Evolutionary conservation across 257 asterid genomes (phyloP).

Genomic region (Jasminum sambac): DNA sequence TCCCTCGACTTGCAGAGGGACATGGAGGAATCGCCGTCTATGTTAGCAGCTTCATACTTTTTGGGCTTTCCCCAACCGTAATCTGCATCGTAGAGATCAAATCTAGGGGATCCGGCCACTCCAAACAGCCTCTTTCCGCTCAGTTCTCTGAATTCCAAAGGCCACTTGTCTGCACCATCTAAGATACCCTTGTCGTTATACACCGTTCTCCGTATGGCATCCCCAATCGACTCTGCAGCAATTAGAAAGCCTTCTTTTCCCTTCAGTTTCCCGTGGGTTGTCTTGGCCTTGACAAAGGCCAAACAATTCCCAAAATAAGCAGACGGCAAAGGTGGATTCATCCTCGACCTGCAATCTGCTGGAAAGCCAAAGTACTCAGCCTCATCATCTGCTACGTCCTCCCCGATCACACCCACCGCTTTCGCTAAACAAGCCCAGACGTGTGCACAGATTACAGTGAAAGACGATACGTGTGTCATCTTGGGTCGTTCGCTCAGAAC

Average conservation of each 20-base stretch:
- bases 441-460: slow-evolving; percentile 33
- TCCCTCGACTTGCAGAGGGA: slow-evolving; percentile 36
- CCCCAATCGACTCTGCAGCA: slow-evolving; percentile 31
- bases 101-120: slow-evolving; percentile 47
- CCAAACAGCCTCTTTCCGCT: not conserved
- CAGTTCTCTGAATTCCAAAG: not conserved
- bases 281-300: not conserved
- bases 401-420: slow-evolving; percentile 3
- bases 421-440: slow-evolving; percentile 39
- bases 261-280: slow-evolving; percentile 12
- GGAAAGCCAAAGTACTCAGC: slow-evolving; percentile 9
- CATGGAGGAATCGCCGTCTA: slow-evolving; percentile 32
- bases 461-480: slow-evolving; percentile 29
- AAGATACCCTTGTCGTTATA: slow-evolving; percentile 22
- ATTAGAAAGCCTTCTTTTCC: slow-evolving; percentile 27
- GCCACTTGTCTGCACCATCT: slow-evolving; percentile 25
- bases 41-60: slow-evolving; percentile 33
- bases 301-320: slow-evolving; percentile 46
- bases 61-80: slow-evolving; percentile 36
- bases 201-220: slow-evolving; percentile 22
- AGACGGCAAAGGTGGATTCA: slow-evolving; percentile 35
- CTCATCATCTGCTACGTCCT: slow-evolving; percentile 8
- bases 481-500: slow-evolving; percentile 12
- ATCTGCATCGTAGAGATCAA: slow-evolving; percentile 35
- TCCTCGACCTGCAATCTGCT: slow-evolving; percentile 31